These are phyloP conservation scores for Vinca minor DNA, from an alignment of 257 asterid species.

Conservation along the genomic window DNA sequence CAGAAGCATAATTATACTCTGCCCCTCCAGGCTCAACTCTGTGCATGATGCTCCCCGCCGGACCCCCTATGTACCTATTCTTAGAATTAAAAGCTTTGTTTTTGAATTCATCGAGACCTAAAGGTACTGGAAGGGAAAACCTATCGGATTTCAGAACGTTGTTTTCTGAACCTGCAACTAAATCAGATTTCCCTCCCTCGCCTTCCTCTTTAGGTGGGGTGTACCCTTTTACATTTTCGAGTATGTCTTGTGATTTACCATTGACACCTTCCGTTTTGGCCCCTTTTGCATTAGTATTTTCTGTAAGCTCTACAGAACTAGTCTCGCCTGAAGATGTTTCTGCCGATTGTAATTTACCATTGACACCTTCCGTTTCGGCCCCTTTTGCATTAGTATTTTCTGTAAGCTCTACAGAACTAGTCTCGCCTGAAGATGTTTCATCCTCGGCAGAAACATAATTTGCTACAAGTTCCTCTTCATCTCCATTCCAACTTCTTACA, in stretches of 20 bases:
- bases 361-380: conserved; percentile 20
- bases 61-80: conserved; percentile 32
- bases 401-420: conserved; percentile 20
- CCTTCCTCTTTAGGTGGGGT: conserved; percentile 28
- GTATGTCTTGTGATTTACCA: conserved; percentile 21
- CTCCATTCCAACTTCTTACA: conserved; percentile 38
- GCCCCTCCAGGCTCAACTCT: conserved; percentile 90
- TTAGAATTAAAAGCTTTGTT: conserved; percentile 56
- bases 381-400: conserved; percentile 16
- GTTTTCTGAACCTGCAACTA: conserved; percentile 27
- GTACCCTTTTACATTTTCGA: conserved; percentile 17
- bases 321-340: no score
- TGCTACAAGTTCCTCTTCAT: conserved; percentile 21
- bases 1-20: conserved; percentile 86
- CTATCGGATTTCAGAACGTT: conserved; percentile 33
- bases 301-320: conserved; percentile 20
- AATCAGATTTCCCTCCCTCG: conserved; percentile 23
- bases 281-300: conserved; percentile 15
- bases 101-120: conserved; percentile 77
- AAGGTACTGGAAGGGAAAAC: conserved; percentile 40
- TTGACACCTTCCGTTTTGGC: conserved; percentile 20
- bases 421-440: conserved; percentile 21
- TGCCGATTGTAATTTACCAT: conserved; percentile 23
- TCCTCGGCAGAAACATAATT: conserved; percentile 22
- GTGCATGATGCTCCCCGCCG: conserved; percentile 55